These are phyloP conservation scores for Scheffersomyces illinoinensis DNA, from an alignment of 1,139 yeast genomes.

Conservation along the genomic window DNA sequence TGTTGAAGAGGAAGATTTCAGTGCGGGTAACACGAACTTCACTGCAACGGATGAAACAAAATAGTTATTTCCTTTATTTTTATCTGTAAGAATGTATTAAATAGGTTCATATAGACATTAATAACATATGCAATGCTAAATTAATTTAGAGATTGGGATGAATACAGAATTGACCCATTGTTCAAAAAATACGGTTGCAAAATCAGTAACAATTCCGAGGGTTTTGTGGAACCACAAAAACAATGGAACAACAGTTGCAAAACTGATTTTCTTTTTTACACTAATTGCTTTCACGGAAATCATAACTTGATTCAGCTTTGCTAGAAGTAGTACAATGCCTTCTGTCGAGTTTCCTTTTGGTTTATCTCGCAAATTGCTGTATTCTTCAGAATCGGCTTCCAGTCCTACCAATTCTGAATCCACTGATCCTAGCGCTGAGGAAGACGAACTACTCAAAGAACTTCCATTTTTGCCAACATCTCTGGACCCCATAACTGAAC, in stretches of 20 bases:
- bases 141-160: not conserved
- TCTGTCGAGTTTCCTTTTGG: not conserved
- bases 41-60: not conserved
- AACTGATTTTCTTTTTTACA: not conserved
- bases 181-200: not conserved
- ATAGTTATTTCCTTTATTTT: not conserved
- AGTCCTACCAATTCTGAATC: not conserved
- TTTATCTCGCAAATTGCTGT: not conserved
- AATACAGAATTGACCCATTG: not conserved
- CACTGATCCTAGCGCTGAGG: not conserved
- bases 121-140: not conserved
- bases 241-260: not conserved
- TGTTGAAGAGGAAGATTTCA: not conserved
- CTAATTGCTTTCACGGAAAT: not conserved
- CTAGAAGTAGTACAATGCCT: not conserved
- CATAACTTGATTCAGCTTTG: not conserved
- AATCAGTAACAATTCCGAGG: not conserved
- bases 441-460: constrained; percentile 6
- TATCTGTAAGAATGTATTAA: not conserved
- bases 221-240: not conserved
- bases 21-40: not conserved
- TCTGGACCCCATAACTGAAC: constrained; percentile 19
- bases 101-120: not conserved
- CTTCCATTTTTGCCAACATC: constrained; percentile 24
- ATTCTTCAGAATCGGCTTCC: not conserved